Conservation (phyloP, 257 asterid species). For the Catharanthus roseus region DNA sequence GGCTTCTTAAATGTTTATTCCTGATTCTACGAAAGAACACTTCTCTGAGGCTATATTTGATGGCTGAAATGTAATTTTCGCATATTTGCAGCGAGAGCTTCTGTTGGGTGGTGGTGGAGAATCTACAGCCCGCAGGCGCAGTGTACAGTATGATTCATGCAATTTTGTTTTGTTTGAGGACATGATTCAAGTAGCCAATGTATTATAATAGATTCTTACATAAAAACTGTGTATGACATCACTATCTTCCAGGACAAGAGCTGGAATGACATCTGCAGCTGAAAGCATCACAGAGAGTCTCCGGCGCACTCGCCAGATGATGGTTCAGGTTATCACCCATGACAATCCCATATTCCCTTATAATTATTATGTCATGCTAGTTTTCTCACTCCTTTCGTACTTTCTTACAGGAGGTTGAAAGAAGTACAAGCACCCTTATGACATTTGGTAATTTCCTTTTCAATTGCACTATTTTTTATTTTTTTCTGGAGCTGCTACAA, state of each 20-base stretch:
- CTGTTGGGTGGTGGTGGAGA: constrained; percentile 97
- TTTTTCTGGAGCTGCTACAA: not conserved
- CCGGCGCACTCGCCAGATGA: constrained; percentile 86
- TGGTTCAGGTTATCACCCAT: constrained; percentile 74
- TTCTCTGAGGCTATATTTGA: not conserved
- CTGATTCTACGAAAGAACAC: not conserved
- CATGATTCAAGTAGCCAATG: not conserved
- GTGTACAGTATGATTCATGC: constrained; percentile 60
- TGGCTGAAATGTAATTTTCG: constrained; percentile 14
- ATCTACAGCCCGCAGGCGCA: constrained; percentile 83
- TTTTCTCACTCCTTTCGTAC: constrained; percentile 15
- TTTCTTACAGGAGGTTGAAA: constrained; percentile 72
- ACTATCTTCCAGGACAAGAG: constrained; percentile 62
- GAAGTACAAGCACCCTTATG: constrained; percentile 79
- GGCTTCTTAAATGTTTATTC: not conserved
- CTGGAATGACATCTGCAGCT: constrained; percentile 98
- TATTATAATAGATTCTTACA: not conserved
- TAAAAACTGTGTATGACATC: constrained; percentile 5
- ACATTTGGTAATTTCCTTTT: constrained; percentile 58
- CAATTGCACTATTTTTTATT: not conserved
- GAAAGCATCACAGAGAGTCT: constrained; percentile 96
- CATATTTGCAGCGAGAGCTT: constrained; percentile 69
- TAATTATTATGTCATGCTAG: not conserved
- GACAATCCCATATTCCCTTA: not conserved
- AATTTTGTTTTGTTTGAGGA: not conserved